phyloP scores from a whole-genome alignment of 2,329 filamentous ascomycete species.

The Apiospora saccharicola region DNA sequence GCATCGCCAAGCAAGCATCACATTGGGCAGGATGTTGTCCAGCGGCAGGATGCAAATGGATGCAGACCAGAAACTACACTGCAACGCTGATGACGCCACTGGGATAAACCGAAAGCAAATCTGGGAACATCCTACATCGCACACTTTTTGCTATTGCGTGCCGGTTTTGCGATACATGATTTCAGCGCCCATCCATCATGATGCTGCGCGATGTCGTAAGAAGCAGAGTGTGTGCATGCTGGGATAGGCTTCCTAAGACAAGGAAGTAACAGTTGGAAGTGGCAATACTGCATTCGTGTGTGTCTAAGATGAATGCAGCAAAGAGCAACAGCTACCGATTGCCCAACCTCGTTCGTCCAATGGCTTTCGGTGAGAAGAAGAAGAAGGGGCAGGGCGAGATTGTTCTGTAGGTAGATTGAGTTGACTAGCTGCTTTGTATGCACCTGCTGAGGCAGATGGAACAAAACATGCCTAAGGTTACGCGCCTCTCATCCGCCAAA shows the following conservation, averaged over 20 bases:
- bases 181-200: background rate
- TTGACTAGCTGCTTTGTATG: background rate
- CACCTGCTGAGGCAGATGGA: background rate
- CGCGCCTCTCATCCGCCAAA: background rate
- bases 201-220: conserved; percentile 20
- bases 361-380: conserved; percentile 6
- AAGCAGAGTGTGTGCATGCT: background rate
- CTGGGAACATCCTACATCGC: background rate
- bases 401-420: background rate
- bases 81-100: conserved; percentile 14
- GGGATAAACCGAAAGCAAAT: background rate
- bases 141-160: background rate
- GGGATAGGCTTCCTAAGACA: background rate
- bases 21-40: conserved; percentile 2
- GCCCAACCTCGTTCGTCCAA: background rate
- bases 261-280: background rate
- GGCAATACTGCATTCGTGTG: background rate
- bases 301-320: background rate
- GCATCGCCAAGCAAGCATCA: conserved; percentile 5
- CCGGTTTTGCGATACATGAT: background rate
- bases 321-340: background rate
- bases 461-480: conserved; percentile 12
- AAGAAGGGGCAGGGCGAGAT: conserved; percentile 4
- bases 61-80: conserved; percentile 12
- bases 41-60: conserved; percentile 9